Conservation (phyloP, 2,329 filamentous ascomycete species). For the Zopfia rhizophila region DNA sequence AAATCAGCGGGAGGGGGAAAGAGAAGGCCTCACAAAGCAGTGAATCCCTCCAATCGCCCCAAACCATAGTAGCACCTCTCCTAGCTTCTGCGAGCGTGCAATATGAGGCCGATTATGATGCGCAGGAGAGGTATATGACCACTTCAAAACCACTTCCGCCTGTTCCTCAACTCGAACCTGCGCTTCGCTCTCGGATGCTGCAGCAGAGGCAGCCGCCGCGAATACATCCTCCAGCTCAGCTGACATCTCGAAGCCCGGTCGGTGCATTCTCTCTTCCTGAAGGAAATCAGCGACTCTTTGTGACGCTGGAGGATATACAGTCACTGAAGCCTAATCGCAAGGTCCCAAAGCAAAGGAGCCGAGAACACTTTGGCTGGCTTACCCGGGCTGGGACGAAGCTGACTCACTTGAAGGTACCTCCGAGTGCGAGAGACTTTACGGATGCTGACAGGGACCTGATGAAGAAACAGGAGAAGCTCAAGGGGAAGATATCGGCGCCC, state of each 20-base stretch:
- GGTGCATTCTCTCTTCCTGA: background rate
- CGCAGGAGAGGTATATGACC: slow-evolving; percentile 5
- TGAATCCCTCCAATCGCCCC: background rate
- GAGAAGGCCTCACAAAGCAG: background rate
- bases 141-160: slow-evolving; percentile 29
- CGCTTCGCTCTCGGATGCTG: slow-evolving; percentile 10
- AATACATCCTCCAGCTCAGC: slow-evolving; percentile 16
- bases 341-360: background rate
- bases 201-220: background rate
- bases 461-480: slow-evolving; percentile 24
- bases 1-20: background rate
- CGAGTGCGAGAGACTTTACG: background rate
- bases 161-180: slow-evolving; percentile 13
- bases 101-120: slow-evolving; percentile 5
- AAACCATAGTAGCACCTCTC: slow-evolving; percentile 1
- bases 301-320: slow-evolving; percentile 5
- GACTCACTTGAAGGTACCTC: slow-evolving; percentile 1
- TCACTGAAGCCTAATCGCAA: background rate
- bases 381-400: background rate
- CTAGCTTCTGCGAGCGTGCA: slow-evolving; percentile 14
- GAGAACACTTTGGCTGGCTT: background rate
- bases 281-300: background rate
- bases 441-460: background rate
- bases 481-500: slow-evolving; percentile 36
- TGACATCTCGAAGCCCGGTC: slow-evolving; percentile 1